These are phyloP conservation scores for Talaromyces funiculosus DNA, from an alignment of 2,329 filamentous ascomycete genomes.

Conservation along the genomic window DNA sequence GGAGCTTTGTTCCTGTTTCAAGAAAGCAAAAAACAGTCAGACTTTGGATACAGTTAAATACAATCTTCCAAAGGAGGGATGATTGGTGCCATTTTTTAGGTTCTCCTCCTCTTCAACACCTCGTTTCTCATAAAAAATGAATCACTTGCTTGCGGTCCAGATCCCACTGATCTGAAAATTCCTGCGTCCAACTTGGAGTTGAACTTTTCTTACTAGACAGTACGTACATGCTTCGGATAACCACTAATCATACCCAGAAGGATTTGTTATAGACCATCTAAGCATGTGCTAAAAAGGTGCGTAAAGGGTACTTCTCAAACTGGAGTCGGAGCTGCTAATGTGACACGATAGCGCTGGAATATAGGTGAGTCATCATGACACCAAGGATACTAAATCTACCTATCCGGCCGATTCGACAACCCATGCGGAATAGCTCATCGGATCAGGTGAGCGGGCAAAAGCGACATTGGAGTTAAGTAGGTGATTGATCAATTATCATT, in stretches of 20 bases:
- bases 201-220: too few relatives aligned
- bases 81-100: neutral
- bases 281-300: neutral
- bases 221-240: neutral
- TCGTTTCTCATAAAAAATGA: neutral
- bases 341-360: neutral
- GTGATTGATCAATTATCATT: neutral
- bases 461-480: too few relatives aligned
- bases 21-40: neutral
- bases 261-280: neutral
- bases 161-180: neutral
- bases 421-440: neutral
- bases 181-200: too few relatives aligned
- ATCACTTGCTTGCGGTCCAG: neutral
- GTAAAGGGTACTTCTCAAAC: neutral
- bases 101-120: neutral
- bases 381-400: too few relatives aligned
- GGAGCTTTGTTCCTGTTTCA: neutral
- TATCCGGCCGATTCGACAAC: neutral
- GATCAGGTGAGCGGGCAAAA: neutral
- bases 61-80: neutral
- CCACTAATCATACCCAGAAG: neutral
- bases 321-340: neutral
- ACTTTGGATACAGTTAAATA: neutral
- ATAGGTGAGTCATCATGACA: neutral